These are phyloP conservation scores for Metschnikowia gelsemii DNA, from an alignment of 805 yeast genomes.

Conservation along the genomic window DNA sequence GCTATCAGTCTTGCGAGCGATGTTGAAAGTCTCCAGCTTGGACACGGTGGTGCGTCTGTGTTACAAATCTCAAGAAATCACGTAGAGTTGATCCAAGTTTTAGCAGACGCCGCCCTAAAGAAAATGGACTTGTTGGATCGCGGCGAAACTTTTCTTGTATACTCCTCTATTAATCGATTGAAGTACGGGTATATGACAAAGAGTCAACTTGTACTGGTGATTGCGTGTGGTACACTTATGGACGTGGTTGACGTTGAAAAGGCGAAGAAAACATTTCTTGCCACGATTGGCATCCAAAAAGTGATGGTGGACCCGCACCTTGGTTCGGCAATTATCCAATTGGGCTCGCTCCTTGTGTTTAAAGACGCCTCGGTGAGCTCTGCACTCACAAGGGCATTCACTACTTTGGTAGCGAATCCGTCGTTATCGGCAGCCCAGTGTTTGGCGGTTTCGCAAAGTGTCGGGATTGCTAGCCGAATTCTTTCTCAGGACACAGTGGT, in stretches of 20 bases:
- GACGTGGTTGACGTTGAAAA: slow-evolving; percentile 45
- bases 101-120: slow-evolving; percentile 36
- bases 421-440: slow-evolving; percentile 49
- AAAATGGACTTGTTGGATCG: slow-evolving; percentile 52
- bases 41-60: slow-evolving; percentile 9
- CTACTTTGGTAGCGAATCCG: slow-evolving; percentile 57
- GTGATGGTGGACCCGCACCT: slow-evolving; percentile 54
- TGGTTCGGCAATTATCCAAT: slow-evolving; percentile 50
- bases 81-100: slow-evolving; percentile 27
- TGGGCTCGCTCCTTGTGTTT: slow-evolving; percentile 55
- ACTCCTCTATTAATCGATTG: slow-evolving; percentile 49
- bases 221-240: slow-evolving; percentile 53
- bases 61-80: slow-evolving; percentile 24
- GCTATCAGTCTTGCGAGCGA: slow-evolving; percentile 8
- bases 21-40: slow-evolving; percentile 1
- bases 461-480: slow-evolving; percentile 65
- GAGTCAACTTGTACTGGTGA: slow-evolving; percentile 55
- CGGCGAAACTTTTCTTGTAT: slow-evolving; percentile 55
- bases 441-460: slow-evolving; percentile 50
- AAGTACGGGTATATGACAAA: slow-evolving; percentile 55
- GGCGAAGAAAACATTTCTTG: slow-evolving; percentile 47
- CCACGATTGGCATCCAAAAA: slow-evolving; percentile 51
- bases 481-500: slow-evolving; percentile 80
- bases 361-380: slow-evolving; percentile 40
- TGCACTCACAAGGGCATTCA: slow-evolving; percentile 43